Base-by-base conservation (phyloP, 371 early-diverging fungal species). In the Encephalitozoon intestinalis region DNA sequence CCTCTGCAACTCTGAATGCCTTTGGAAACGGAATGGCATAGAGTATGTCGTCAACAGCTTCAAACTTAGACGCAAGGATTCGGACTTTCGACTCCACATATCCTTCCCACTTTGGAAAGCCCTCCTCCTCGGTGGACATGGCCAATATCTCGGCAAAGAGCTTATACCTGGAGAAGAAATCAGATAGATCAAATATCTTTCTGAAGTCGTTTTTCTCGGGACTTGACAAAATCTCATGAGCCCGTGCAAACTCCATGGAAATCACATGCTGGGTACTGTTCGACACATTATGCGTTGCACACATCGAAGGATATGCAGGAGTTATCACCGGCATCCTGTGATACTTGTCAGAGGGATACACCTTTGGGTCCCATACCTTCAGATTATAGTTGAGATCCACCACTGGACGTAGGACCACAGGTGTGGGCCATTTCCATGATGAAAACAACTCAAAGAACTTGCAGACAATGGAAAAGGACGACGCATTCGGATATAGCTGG, bases 291-390 rank as follows among this genome's bases (percentile, higher is more conserved):
- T 96, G 97, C 0, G 99, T 99, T 1, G 97, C 89, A 82, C 97
- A 96, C 93, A 97, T 97, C 23, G 94, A 92, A 18, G 99, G 98
- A 82, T 97, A 97, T 0, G 95, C 96, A 5, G 99, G 99, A 11
- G 99, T 99, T 75, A 99, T 97, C 63, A 99, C 91, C 0, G 98
- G 98, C 97, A 99, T 97, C 34, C 89, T 88, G 82, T 99, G 98
- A 15, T 87, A 88, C 70, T 86, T 87, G 81, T 99, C 97, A 6
- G 89, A 85, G 0, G 90, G 89, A 86, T 95, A 91, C 0, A 92
- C 74, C 86, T 88, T 88, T 53, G 97, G 96, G 82, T 99, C 96
- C 98, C 99, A 99, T 2, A 96, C 93, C 67, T 92, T 89, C 7
- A 95, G 89, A 46, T 90, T 89, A 21, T 93, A 87, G 0, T 94